phyloP scores from a whole-genome alignment of 176 grass and related monocot genomes.

The Ananas comosus region DNA sequence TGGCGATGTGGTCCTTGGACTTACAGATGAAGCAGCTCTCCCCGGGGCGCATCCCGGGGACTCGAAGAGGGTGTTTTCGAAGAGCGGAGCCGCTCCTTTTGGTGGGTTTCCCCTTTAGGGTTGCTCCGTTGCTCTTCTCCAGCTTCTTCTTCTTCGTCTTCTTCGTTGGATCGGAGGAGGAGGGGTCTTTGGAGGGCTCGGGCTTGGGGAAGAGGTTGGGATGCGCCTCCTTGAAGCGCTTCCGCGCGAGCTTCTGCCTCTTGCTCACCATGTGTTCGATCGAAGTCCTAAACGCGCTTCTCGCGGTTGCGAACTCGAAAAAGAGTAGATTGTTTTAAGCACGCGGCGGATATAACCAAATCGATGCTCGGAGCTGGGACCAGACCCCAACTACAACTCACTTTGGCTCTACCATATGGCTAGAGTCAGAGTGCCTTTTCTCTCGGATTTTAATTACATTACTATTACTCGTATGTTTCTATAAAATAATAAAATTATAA shows the following conservation, averaged over 20 bases:
- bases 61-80: constrained; percentile 62
- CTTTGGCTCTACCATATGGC: too few species aligned
- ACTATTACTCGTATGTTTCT: too few species aligned
- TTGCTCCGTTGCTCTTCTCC: constrained; percentile 17
- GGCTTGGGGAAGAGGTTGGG: constrained; percentile 33
- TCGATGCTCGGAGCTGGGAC: background rate
- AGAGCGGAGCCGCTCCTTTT: background rate
- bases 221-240: constrained; percentile 63
- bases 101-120: constrained; percentile 8
- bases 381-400: too few species aligned
- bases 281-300: background rate
- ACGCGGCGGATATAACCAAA: background rate
- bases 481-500: too few species aligned
- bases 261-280: constrained; percentile 56
- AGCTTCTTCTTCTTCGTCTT: constrained; percentile 45
- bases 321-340: background rate
- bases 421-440: too few species aligned
- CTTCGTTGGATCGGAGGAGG: constrained; percentile 26
- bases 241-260: constrained; percentile 54
- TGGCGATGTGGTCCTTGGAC: constrained; percentile 70
- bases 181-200: constrained; percentile 1
- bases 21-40: constrained; percentile 99
- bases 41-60: constrained; percentile 88
- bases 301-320: background rate
- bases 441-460: too few species aligned